A percentile compares a stretch with the other conserved stretches of the same genome.
Conservation (phyloP, 495 filamentous ascomycete genomes). For the Penicillium parvum region DNA sequence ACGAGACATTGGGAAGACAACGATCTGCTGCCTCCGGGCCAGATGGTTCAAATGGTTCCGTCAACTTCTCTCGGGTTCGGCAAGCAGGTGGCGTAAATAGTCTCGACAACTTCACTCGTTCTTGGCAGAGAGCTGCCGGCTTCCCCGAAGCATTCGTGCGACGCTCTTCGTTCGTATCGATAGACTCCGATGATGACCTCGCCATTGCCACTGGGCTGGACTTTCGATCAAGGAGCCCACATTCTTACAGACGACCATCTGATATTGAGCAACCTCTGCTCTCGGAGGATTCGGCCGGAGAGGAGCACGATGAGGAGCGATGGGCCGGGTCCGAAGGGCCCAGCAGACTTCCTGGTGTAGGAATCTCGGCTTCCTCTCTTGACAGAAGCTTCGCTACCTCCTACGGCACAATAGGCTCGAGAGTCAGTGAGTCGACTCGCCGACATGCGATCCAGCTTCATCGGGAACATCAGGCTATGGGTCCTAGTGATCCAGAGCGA, state of each 20-base stretch:
- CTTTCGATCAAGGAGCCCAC: slow-evolving; percentile 32
- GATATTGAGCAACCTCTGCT: slow-evolving; percentile 29
- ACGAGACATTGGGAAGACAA: slow-evolving; percentile 14
- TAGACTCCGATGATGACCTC: slow-evolving; percentile 46
- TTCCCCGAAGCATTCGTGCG: slow-evolving; percentile 82
- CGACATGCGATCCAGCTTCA: slow-evolving; percentile 67
- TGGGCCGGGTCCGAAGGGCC: background rate
- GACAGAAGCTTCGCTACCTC: slow-evolving; percentile 69
- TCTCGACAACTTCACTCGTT: slow-evolving; percentile 89
- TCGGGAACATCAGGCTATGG: slow-evolving; percentile 57
- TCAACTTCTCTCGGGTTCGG: slow-evolving; percentile 70
- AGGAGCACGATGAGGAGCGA: background rate
- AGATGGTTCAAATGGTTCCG: too few relatives aligned
- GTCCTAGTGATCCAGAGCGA: slow-evolving; percentile 57
- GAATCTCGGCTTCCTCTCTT: slow-evolving; percentile 49
- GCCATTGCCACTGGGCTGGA: slow-evolving; percentile 25
- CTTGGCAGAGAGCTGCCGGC: slow-evolving; percentile 86
- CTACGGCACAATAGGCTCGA: slow-evolving; percentile 71
- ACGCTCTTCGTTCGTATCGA: slow-evolving; percentile 63
- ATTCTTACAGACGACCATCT: slow-evolving; percentile 11
- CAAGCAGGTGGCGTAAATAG: slow-evolving; percentile 89
- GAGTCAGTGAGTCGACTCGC: slow-evolving; percentile 64
- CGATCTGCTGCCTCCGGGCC: slow-evolving; percentile 12
- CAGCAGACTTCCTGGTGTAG: slow-evolving; percentile 18
- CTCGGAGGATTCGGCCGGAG: slow-evolving; percentile 16